Evolutionary conservation across 2,329 filamentous ascomycete species (phyloP).

Genomic region (Xylaria sp.): DNA sequence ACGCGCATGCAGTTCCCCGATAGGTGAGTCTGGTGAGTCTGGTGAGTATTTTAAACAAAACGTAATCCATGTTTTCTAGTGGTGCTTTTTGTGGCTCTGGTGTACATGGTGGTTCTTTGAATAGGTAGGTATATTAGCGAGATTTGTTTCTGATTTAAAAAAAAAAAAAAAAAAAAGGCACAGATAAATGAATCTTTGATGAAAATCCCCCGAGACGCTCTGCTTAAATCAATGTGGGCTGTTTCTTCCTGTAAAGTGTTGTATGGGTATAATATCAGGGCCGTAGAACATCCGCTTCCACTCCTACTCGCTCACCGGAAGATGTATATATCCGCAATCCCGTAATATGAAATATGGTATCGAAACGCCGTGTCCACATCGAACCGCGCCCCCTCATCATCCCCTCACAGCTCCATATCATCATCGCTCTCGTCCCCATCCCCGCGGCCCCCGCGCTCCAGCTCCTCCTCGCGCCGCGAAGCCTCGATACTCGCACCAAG

Average conservation of each 20-base stretch:
- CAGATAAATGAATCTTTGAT: not conserved
- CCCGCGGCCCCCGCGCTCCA: conserved; percentile 65
- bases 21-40: conserved; percentile 1
- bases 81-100: too few species aligned
- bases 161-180: not conserved
- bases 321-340: conserved; percentile 1
- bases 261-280: conserved; percentile 7
- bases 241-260: not conserved
- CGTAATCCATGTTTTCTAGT: too few species aligned
- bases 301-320: not conserved
- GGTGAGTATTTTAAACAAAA: too few species aligned
- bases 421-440: conserved; percentile 72
- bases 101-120: too few species aligned
- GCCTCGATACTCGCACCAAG: conserved; percentile 85
- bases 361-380: conserved; percentile 17
- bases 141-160: not conserved
- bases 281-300: not conserved
- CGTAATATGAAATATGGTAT: conserved; percentile 15
- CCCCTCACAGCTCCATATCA: conserved; percentile 52
- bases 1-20: not conserved
- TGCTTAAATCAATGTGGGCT: not conserved
- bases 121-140: not conserved
- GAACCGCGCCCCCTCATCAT: not conserved
- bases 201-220: not conserved
- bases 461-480: conserved; percentile 78